phyloP scores from a whole-genome alignment of 371 early-diverging fungal genomes.

The Mucor ambiguus region DNA sequence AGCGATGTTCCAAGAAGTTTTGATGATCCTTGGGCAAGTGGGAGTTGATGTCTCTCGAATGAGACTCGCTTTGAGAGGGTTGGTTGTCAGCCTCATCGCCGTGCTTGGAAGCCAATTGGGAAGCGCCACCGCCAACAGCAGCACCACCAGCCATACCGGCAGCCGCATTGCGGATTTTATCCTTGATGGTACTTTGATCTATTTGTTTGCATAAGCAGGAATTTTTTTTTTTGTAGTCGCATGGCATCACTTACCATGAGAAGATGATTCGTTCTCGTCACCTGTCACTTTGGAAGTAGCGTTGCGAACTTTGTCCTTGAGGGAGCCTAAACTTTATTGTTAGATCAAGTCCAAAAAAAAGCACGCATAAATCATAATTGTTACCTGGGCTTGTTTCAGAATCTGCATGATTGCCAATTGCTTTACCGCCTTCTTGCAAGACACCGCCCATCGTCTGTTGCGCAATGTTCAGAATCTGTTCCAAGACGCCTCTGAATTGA shows the following conservation, averaged over 20 bases:
- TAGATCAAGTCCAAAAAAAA: background rate
- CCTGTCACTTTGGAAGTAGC: background rate
- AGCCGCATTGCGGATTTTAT: background rate
- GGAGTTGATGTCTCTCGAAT: background rate
- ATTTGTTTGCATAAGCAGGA: background rate
- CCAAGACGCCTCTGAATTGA: slow-evolving; percentile 8
- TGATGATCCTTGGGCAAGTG: background rate
- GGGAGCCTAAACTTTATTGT: background rate
- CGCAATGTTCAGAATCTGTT: slow-evolving; percentile 6
- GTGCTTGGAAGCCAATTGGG: background rate
- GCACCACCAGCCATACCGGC: background rate
- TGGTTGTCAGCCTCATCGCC: background rate
- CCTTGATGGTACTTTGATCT: background rate
- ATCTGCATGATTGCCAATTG: background rate
- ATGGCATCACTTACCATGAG: background rate
- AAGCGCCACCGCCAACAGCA: background rate
- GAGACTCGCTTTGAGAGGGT: background rate
- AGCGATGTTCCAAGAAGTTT: slow-evolving; percentile 6
- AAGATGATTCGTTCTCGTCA: background rate
- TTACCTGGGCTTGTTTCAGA: background rate
- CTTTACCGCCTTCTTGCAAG: background rate
- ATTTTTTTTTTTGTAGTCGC: background rate
- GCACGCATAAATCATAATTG: too few species aligned
- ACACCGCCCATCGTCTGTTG: slow-evolving; percentile 11
- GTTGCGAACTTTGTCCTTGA: background rate